Evolutionary conservation across 805 yeast genomes (phyloP), one percentile per base, ranked within the genome.

Genomic region (Osmozyma mogii): DNA sequence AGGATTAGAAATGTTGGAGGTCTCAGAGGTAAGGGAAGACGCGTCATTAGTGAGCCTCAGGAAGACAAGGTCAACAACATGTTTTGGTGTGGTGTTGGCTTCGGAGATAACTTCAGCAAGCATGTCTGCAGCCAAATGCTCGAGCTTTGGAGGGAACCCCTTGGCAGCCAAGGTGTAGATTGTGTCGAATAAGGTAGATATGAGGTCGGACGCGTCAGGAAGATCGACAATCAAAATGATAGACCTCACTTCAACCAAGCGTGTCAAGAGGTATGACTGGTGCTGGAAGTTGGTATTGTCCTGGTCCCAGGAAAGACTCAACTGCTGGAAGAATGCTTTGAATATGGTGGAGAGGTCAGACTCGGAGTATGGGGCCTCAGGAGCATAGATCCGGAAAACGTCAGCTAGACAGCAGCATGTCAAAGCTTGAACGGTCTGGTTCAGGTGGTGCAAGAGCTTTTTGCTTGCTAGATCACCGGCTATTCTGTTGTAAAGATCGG

Each of bases 331-430:
- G 44, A 85, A 73, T 6, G 83, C 61, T 39, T 67, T 71, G 58
- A 87, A 84, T 12, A 84, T 69, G 4, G 64, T 76, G 1, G 75
- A 60, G 22, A 87, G 60, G 40, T 80, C 78, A 2, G 58, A 38
- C 15, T 76, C 75, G 2, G 81, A 73, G 52, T 70, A 87, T 4
- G 96, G 96, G 5, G 95, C 94, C 49, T 87, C 84, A 0, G 96
- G 96, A 1, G 95, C 96, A 45, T 68, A 79, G 10, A 88, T 52
- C 34, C 95, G 63, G 24, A 87, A 54, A 7, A 88, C 61, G 49
- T 87, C 95, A 5, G 85, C 66, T 6, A 85, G 38, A 38, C 92
- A 77, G 45, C 94, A 79, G 6, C 92, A 76, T 1, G 70, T 70
- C 34, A 64, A 72, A 0, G 88, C 74, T 40, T 76, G 80, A 6